Conservation (phyloP, 768 basidiomycete genomes). For the Termitomyces sp. region DNA sequence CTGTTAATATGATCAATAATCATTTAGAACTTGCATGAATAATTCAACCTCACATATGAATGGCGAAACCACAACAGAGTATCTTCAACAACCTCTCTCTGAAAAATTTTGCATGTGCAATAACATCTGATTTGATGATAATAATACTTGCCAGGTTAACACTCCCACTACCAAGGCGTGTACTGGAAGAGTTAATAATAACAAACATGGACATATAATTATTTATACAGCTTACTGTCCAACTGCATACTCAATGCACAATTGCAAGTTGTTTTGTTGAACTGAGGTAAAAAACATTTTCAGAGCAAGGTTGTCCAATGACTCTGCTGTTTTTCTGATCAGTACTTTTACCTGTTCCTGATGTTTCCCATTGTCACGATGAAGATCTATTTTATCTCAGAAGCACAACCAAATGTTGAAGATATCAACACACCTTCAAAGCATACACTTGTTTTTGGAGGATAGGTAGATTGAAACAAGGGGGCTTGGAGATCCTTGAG, state of each 20-base stretch:
- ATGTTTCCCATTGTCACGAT: not conserved
- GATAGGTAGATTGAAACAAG: not conserved
- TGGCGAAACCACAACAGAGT: not conserved
- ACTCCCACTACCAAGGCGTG: not conserved
- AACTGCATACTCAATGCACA: not conserved
- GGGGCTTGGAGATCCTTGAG: not conserved
- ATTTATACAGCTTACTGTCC: not conserved
- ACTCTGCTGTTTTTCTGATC: not conserved
- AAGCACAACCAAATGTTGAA: not conserved
- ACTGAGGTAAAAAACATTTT: not conserved
- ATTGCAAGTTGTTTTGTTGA: not conserved
- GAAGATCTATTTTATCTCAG: not conserved
- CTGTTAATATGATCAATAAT: not conserved
- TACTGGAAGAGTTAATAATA: not conserved
- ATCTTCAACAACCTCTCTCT: not conserved
- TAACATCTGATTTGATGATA: not conserved
- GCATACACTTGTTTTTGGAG: not conserved
- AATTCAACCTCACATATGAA: not conserved
- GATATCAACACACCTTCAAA: not conserved
- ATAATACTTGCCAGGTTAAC: not conserved
- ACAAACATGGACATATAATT: no score
- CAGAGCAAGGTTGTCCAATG: not conserved
- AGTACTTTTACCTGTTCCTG: not conserved
- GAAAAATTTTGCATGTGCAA: not conserved
- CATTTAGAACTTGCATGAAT: not conserved